Conservation (phyloP, 1,139 yeast genomes). For the Blastobotrys serpentis region DNA sequence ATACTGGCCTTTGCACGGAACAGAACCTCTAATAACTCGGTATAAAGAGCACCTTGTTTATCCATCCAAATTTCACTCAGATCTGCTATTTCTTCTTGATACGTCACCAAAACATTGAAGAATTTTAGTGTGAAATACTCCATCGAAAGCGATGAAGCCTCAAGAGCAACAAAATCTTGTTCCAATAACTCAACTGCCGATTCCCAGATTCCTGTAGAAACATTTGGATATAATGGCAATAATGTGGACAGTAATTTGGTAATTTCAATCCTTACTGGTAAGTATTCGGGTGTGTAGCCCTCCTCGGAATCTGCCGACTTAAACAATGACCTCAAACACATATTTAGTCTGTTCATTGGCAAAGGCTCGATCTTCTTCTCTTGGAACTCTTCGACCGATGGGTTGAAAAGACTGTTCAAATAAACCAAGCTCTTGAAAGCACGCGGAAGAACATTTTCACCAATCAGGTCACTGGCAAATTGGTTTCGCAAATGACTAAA, state of each 20-base stretch:
- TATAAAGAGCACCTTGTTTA: constrained; percentile 33
- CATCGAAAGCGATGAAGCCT: constrained; percentile 42
- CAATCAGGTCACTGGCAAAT: constrained; percentile 65
- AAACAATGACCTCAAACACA: constrained; percentile 54
- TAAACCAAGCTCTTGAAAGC: constrained; percentile 47
- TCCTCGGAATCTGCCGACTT: constrained; percentile 62
- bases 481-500: constrained; percentile 56
- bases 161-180: constrained; percentile 39
- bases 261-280: constrained; percentile 51
- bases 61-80: constrained; percentile 38
- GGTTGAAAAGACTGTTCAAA: constrained; percentile 49
- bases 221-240: constrained; percentile 34
- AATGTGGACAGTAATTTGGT: constrained; percentile 50
- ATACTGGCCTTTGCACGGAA: constrained; percentile 19
- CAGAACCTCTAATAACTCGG: constrained; percentile 41
- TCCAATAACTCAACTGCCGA: constrained; percentile 25
- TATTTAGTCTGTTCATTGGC: constrained; percentile 41
- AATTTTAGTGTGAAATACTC: constrained; percentile 51
- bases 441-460: constrained; percentile 37
- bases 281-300: constrained; percentile 58
- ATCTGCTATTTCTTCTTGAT: constrained; percentile 33
- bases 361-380: constrained; percentile 17
- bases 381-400: constrained; percentile 27
- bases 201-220: constrained; percentile 30
- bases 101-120: constrained; percentile 38